Percentiles rank a stretch among this genome's conserved stretches.
phyloP scores from a whole-genome alignment of 352 stramenopile species.

The Thraustotheca clavata region DNA sequence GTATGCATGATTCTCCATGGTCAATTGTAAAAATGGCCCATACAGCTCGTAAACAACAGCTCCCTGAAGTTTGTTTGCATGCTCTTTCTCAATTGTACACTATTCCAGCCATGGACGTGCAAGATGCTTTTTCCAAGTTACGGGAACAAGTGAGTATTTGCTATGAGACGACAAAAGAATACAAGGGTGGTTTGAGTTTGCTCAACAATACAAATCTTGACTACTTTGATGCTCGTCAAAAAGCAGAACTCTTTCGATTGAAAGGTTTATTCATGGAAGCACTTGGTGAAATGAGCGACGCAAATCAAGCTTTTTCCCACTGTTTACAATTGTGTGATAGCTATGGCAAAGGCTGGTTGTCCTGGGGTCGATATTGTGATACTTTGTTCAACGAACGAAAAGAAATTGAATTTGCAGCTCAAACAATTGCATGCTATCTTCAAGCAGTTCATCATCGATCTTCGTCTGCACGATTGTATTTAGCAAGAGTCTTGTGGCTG shows the following conservation, averaged over 20 bases:
- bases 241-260: slow-evolving; percentile 88
- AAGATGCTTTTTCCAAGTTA: slow-evolving; percentile 89
- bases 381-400: slow-evolving; percentile 67
- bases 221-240: slow-evolving; percentile 88
- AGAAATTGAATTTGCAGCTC: slow-evolving; percentile 66
- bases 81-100: slow-evolving; percentile 81
- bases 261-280: slow-evolving; percentile 87
- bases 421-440: slow-evolving; percentile 92
- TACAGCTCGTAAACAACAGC: slow-evolving; percentile 84
- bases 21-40: slow-evolving; percentile 88
- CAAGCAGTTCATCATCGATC: slow-evolving; percentile 88
- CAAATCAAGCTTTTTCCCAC: slow-evolving; percentile 88
- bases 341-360: slow-evolving; percentile 93
- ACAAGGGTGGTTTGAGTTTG: slow-evolving; percentile 82
- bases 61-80: slow-evolving; percentile 80
- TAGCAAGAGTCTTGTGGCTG: slow-evolving; percentile 87
- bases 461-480: slow-evolving; percentile 82
- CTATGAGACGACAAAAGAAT: slow-evolving; percentile 82
- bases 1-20: slow-evolving; percentile 90
- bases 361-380: slow-evolving; percentile 90
- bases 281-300: slow-evolving; percentile 62
- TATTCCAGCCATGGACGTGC: slow-evolving; percentile 87
- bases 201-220: slow-evolving; percentile 92
- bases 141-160: slow-evolving; percentile 91
- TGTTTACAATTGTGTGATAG: slow-evolving; percentile 88